A percentile compares a stretch with the other conserved stretches of the same genome.
phyloP scores from a whole-genome alignment of 495 filamentous ascomycete genomes.

The Viridothelium virens region DNA sequence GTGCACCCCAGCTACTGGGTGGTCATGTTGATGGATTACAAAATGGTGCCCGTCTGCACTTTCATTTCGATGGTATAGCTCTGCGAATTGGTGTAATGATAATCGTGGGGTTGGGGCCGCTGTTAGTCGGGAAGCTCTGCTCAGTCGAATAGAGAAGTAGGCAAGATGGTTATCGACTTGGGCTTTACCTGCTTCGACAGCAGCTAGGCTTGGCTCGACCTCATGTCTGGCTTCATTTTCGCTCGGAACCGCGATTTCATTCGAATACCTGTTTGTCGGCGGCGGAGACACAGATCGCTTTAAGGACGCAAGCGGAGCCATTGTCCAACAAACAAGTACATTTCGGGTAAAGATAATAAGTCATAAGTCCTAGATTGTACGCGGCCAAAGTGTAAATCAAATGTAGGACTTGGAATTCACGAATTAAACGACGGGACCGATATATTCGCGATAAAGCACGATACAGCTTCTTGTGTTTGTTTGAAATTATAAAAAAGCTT shows the following conservation, averaged over 20 bases:
- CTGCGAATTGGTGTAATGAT: constrained; percentile 40
- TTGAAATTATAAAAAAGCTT: too few species aligned
- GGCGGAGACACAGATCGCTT: not conserved
- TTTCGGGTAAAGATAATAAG: too few species aligned
- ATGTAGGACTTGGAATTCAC: too few species aligned
- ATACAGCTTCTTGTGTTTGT: too few species aligned
- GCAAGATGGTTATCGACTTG: constrained; percentile 46
- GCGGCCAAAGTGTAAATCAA: too few species aligned
- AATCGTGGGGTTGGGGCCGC: constrained; percentile 33
- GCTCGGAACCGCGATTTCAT: not conserved
- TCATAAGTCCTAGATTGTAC: too few species aligned
- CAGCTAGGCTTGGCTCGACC: constrained; percentile 31
- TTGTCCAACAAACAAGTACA: too few species aligned
- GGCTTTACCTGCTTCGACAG: constrained; percentile 52
- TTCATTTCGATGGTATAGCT: constrained; percentile 48
- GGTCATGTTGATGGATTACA: constrained; percentile 63
- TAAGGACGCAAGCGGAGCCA: not conserved
- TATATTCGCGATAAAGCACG: too few species aligned
- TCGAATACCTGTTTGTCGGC: not conserved
- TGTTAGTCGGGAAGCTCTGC: constrained; percentile 27
- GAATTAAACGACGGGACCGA: too few species aligned
- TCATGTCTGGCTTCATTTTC: not conserved
- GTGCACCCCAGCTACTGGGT: constrained; percentile 48
- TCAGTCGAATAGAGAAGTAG: constrained; percentile 44
- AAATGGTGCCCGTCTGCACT: constrained; percentile 50